Evolutionary conservation across 169 alveolate genomes (phyloP), one percentile per base, ranked within the genome.

Genomic region (Cryptosporidium parvum): DNA sequence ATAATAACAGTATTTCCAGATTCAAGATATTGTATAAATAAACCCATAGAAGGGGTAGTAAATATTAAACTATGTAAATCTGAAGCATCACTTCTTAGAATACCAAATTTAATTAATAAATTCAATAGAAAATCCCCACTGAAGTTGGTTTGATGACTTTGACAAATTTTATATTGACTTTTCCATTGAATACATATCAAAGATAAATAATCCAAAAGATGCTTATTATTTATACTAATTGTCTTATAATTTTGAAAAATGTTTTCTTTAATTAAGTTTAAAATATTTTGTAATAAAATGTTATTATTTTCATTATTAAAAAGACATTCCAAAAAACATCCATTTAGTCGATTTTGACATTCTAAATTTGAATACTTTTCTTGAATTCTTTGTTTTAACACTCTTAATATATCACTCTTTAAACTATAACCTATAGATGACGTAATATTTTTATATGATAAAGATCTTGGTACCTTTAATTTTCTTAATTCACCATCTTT

Each of bases 41-140:
- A 39, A 1, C 89, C 89, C 89, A 80, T 80, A 62, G 29, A 45
- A 8, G 89, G 89, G 5, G 75, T 80, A 0, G 89, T 62, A 80
- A 80, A 80, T 23, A 65, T 44, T 26, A 80, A 39, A 44, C 10
- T 62, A 44, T 62, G 35, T 18, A 23, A 21, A 14, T 59, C 56
- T 42, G 69, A 80, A 14, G 58, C 86, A 29, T 80, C 80, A 26
- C 75, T 37, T 65, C 89, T 80, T 16, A 80, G 44, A 12, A 80
- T 39, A 18, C 89, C 89, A 48, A n/a, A 21, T 21, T 45, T 80
- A 26, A 80, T 80, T 26, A 61, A 48, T 8, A 62, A 2, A 23
- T 69, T 23, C 0, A 80, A n/a, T 8, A 65, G 1, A 29, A 42
- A 44, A 23, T 80, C 89, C 14, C 29, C 51, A 48, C 44, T 21